These are phyloP conservation scores for Pisolithus microcarpus DNA, from an alignment of 768 basidiomycete genomes.

Conservation along the genomic window DNA sequence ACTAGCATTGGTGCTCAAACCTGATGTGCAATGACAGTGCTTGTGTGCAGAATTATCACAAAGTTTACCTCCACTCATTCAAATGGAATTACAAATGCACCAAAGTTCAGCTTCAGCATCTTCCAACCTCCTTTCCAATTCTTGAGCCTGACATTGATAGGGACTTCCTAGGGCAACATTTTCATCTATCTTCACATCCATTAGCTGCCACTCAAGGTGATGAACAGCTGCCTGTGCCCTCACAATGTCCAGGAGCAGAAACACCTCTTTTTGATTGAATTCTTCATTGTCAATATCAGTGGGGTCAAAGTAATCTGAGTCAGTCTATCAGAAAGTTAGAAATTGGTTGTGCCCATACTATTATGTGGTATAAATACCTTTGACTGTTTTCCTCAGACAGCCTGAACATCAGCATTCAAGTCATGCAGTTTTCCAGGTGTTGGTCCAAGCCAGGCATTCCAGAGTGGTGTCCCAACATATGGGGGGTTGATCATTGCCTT, in stretches of 20 bases:
- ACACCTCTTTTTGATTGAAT: not conserved
- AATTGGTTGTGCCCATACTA: no score
- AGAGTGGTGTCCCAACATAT: no score
- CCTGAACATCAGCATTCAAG: no score
- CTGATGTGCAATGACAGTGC: not conserved
- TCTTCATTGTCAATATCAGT: constrained; percentile 10
- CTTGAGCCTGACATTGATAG: not conserved
- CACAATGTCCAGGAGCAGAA: not conserved
- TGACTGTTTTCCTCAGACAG: no score
- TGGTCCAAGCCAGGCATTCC: no score
- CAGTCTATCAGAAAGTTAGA: no score
- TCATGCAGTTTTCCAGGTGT: no score
- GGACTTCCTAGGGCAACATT: not conserved
- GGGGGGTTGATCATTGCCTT: no score
- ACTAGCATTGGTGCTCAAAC: not conserved
- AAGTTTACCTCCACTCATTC: not conserved
- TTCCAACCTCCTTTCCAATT: not conserved
- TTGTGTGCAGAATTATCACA: not conserved
- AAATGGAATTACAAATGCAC: not conserved
- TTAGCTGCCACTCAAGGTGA: not conserved
- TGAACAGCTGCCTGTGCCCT: not conserved
- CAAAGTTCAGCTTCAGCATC: not conserved
- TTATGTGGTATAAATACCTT: no score
- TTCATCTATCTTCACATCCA: not conserved
- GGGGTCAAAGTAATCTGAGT: constrained; percentile 9